phyloP scores from a whole-genome alignment of 768 basidiomycete genomes.

The Boletus vermiculosoides region DNA sequence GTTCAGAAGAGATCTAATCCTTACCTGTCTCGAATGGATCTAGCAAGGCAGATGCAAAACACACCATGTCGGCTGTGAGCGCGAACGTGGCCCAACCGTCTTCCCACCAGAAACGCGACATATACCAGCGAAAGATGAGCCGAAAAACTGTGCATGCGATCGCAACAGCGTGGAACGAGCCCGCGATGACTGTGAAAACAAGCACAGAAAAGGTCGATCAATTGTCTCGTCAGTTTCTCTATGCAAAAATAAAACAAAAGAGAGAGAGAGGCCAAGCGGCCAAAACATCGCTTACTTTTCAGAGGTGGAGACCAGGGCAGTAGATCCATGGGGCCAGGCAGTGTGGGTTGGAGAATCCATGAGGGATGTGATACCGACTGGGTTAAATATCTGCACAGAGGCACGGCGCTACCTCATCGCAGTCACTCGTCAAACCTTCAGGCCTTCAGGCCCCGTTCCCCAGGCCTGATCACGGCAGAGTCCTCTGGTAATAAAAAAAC shows the following conservation, averaged over 20 bases:
- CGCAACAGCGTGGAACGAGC: constrained; percentile 19
- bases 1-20: not conserved
- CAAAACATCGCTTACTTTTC: constrained; percentile 9
- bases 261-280: not conserved
- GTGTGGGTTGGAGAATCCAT: not conserved
- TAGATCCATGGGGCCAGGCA: not conserved
- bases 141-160: constrained; percentile 27
- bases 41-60: constrained; percentile 12
- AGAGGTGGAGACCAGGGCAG: constrained; percentile 12
- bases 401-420: not conserved
- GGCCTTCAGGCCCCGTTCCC: not conserved
- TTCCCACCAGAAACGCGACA: constrained; percentile 31
- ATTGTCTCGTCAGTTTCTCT: not conserved
- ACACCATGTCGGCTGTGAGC: constrained; percentile 15
- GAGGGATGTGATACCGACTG: not conserved
- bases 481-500: not conserved
- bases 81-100: constrained; percentile 26
- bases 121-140: constrained; percentile 21
- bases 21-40: constrained; percentile 2
- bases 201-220: not conserved
- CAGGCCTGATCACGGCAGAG: constrained; percentile 7
- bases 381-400: not conserved
- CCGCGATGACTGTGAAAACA: constrained; percentile 14
- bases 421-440: not conserved
- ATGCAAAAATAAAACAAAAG: too few relatives aligned